These are phyloP conservation scores for Leccinum ochraceum DNA, from an alignment of 768 basidiomycete genomes.

Conservation along the genomic window DNA sequence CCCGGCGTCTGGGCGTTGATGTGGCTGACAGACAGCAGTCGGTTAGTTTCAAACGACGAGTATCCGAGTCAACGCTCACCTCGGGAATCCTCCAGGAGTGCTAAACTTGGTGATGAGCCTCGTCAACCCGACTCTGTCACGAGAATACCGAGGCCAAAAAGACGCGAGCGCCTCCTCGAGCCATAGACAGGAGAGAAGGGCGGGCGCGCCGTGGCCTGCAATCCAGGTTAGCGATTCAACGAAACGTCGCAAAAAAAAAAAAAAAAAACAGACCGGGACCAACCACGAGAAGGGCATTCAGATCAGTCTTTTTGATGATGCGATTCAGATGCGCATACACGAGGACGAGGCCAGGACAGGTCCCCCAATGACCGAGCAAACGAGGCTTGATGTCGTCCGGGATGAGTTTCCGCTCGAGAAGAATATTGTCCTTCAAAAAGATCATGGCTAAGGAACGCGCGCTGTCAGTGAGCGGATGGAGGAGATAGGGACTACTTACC, in stretches of 20 bases:
- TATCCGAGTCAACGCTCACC: constrained; percentile 37
- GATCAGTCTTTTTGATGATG: constrained; percentile 56
- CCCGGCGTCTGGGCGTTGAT: constrained; percentile 88
- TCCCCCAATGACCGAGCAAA: constrained; percentile 84
- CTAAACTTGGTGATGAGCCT: constrained; percentile 77
- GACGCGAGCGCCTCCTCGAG: constrained; percentile 70
- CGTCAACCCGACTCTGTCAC: constrained; percentile 57
- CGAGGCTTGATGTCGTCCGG: constrained; percentile 78
- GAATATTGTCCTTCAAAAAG: constrained; percentile 72
- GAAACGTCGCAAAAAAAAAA: not conserved
- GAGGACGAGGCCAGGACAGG: constrained; percentile 75
- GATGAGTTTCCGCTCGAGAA: constrained; percentile 59
- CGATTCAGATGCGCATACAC: constrained; percentile 72
- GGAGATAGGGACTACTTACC: constrained; percentile 40
- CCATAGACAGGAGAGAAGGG: constrained; percentile 83
- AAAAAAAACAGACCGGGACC: constrained; percentile 57
- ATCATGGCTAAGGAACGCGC: constrained; percentile 63
- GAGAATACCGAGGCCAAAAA: constrained; percentile 60
- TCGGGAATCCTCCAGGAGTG: constrained; percentile 82
- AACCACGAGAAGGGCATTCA: constrained; percentile 74
- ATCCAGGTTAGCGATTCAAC: not conserved
- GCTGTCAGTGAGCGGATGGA: not conserved
- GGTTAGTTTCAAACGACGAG: not conserved
- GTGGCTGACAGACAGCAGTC: constrained; percentile 41
- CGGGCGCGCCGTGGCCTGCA: constrained; percentile 81